Evolutionary conservation across 108 stramenopile species (phyloP), one percentile per base, ranked within the genome.

Genomic region (Aurantiochytrium sp.): DNA sequence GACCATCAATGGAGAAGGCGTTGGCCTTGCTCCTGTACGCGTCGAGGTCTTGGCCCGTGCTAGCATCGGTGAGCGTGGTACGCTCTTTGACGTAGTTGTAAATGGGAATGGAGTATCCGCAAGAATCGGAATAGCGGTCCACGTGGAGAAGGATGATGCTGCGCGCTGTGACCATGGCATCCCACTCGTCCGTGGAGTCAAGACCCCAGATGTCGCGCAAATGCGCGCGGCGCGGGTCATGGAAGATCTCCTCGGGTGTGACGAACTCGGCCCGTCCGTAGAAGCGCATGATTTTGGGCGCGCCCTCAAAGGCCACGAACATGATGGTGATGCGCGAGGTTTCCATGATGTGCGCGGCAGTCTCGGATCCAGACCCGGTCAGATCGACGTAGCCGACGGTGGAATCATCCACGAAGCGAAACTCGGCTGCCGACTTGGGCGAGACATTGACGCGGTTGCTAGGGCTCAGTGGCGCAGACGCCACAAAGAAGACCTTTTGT

Each of bases 401-500:
- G 29, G 90, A 25, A 35, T 88, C 90, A 72, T 88, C 91, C 35
- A 93, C 45, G 42, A 93, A 59, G 44, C 90, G 72, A 0, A 93
- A 44, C 28, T 91, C 72, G 5, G 87, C n/a, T 4, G 91, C 88
- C 47, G 58, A 83, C 60, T 93, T 93, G 92, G 93, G 93, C 14
- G 90, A 90, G 42, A 93, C 60, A 60, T 91, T 91, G 55, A 93
- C 91, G 53, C 71, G 90, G 71, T 91, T 89, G 18, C 90, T 35
- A 5, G 21, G 16, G 29, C 18, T n/a, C 5, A 91, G 87, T 14
- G 93, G 93, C 28, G 93, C 93, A 5, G 92, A 91, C 12, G 91
- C 93, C 53, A 92, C 92, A 72, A 93, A 93, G 90, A 93, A 93
- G 18, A 93, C 93, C 29, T 92, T 88, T 72, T 92, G 92, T 60